Evolutionary conservation across 2,329 filamentous ascomycete genomes (phyloP).

Genomic region (Neonectria magnoliae): DNA sequence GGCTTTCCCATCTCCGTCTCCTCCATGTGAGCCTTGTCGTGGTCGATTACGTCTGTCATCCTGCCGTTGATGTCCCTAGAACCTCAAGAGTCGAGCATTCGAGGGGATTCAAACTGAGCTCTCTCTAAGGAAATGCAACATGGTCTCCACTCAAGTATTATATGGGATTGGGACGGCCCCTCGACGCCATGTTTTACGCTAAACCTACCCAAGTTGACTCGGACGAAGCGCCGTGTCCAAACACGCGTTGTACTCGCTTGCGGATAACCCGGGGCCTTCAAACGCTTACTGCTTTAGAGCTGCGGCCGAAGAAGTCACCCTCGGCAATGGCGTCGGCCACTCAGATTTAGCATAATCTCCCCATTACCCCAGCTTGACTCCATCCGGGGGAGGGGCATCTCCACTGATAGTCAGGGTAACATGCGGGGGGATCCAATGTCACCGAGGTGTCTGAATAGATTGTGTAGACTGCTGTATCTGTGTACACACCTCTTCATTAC

Average conservation of each 20-base stretch:
- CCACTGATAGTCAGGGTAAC: neutral
- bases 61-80: neutral
- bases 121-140: neutral
- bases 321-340: slow-evolving; percentile 2
- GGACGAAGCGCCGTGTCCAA: slow-evolving; percentile 16
- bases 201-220: slow-evolving; percentile 4
- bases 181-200: neutral
- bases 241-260: neutral
- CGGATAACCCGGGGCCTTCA: neutral
- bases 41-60: slow-evolving; percentile 12
- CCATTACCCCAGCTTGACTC: slow-evolving; percentile 14
- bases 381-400: neutral
- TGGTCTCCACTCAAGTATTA: neutral
- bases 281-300: neutral
- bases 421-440: slow-evolving; percentile 14
- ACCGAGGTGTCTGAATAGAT: neutral
- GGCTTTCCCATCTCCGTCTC: slow-evolving; percentile 13
- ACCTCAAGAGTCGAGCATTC: too few species aligned
- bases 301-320: slow-evolving; percentile 3
- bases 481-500: neutral
- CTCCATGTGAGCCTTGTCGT: slow-evolving; percentile 7
- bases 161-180: neutral
- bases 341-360: neutral
- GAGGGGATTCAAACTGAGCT: neutral
- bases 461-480: neutral